Conservation (phyloP, 768 basidiomycete species). For the Multifurca ochricompacta region DNA sequence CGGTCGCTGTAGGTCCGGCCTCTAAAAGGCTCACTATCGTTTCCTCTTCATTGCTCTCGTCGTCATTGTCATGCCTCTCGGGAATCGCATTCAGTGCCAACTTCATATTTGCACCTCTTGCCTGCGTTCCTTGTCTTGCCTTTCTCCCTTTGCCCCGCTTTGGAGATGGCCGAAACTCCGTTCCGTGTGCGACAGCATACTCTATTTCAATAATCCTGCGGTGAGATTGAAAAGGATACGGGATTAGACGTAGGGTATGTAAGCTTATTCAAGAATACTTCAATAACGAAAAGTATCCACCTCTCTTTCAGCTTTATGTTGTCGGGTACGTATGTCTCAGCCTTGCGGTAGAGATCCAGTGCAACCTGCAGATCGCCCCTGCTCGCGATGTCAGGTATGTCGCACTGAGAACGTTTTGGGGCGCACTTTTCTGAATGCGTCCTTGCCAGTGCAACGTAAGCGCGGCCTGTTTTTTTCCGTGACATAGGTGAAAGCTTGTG, state of each 20-base stretch:
- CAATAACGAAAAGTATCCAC: conserved; percentile 68
- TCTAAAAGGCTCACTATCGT: conserved; percentile 15
- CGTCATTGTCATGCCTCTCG: neutral
- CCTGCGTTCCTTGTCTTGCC: conserved; percentile 19
- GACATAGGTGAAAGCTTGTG: conserved; percentile 64
- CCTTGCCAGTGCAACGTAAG: conserved; percentile 77
- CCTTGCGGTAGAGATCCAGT: conserved; percentile 74
- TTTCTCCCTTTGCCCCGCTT: conserved; percentile 38
- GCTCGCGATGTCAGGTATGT: neutral
- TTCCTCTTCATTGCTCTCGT: conserved; percentile 25
- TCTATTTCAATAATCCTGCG: conserved; percentile 76
- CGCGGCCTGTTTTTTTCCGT: conserved; percentile 74
- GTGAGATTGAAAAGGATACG: conserved; percentile 22
- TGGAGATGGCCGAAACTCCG: conserved; percentile 51
- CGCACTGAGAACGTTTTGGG: neutral
- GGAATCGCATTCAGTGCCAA: conserved; percentile 20
- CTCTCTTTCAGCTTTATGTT: conserved; percentile 81
- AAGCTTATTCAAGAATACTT: conserved; percentile 46
- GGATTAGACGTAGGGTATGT: conserved; percentile 22
- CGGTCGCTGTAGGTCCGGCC: neutral
- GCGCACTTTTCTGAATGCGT: conserved; percentile 74
- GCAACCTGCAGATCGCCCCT: conserved; percentile 80
- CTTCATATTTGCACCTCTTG: neutral
- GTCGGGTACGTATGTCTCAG: conserved; percentile 77
- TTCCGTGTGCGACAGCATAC: conserved; percentile 61